Base-by-base conservation (phyloP, 2,329 filamentous ascomycete genomes). In the Fusarium oxysporum region DNA sequence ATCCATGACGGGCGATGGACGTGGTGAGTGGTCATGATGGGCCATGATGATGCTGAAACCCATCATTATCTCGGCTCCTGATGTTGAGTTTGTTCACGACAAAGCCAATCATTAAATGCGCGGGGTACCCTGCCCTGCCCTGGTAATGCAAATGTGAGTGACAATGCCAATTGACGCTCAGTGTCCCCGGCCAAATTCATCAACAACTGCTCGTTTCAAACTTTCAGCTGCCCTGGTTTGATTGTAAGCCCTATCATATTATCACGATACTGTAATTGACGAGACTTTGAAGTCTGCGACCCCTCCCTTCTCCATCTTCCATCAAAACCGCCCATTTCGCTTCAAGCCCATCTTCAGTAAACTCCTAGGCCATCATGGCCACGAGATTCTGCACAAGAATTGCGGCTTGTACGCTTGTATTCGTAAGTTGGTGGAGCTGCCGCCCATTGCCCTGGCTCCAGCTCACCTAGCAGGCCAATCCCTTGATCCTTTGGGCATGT, bases 31-130 rank as follows among this genome's bases (percentile, higher is more conserved):
- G 57, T 44, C 58, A 68, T 73, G 71, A 73, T 71, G 59, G 56
- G 37, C 71, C 71, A 71, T 73, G 51, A 72, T 70, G 70, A 72
- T 73, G 60, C 68, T 70, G 65, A 69, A 68, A 60, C 60, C 58
- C 58, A 72, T 75, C 69, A 74, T 70, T 53, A 62, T 55, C 61
- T 63, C 59, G 38, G 56, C 53, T 60, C 48, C 38, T 44, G 53
- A 47, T 35, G 32, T 50, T 50, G 32, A 25, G 44, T 60, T 51
- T 57, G 57, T 57, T 32, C 47, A 44, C 32, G 35, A 62, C 23
- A 57, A 37, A 50, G 47, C 59, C 58, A 74, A 74, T 72, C 53
- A 57, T 60, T n/a, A 50, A 51, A 30, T 60, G 62, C 62, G 56
- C 51, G 58, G 62, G 65, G 72, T 70, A 67, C 41, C 51, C 48